Evolutionary conservation across 2,329 filamentous ascomycete species (phyloP), one percentile per base, ranked within the genome.

Genomic region (Fusarium sp.): DNA sequence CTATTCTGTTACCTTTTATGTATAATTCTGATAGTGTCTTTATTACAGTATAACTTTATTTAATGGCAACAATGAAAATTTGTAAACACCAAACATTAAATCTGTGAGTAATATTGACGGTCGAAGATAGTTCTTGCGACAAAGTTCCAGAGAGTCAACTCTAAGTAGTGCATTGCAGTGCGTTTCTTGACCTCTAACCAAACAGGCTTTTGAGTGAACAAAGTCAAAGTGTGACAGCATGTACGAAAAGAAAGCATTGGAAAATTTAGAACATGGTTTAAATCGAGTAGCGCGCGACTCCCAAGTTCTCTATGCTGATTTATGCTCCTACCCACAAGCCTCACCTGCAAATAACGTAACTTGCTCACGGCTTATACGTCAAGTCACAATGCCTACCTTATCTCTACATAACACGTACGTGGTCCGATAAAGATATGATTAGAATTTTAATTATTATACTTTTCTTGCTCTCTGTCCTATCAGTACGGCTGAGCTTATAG

Each of bases 31-130:
- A 32, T 6, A 8, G 3, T 14, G 26, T 13, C 8, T 13, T 7
- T 32, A 5, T 9, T 3, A 50, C 0, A 5, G 18, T 1, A 13
- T 13, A 9, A 13, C 8, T 6, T n/a, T n/a, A n/a, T 28, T 9
- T 7, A 18, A 10, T 14, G 0, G 7, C 18, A 26, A 14, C 4
- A 26, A 45, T 6, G 0, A 45, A 20, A 14, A 1, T 8, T 20
- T 20, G 3, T 26, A 4, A 5, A 0, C 17, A 4, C 1, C 7
- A 8, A 14, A 30, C 13, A 15, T 24, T 20, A 35, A 0, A 24
- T 13, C 14, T 14, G 3, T 10, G 12, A 24, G 12, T 4, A 14
- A 18, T 14, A 20, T 24, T 24, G 8, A 2, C 14, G 17, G 17
- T 24, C 2, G 0, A 8, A 32, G 11, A 7, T 20, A 14, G 22